Evolutionary conservation across 2,329 filamentous ascomycete genomes (phyloP), one percentile per base, ranked within the genome.

Genomic region (Chaetomiaceae sp.): DNA sequence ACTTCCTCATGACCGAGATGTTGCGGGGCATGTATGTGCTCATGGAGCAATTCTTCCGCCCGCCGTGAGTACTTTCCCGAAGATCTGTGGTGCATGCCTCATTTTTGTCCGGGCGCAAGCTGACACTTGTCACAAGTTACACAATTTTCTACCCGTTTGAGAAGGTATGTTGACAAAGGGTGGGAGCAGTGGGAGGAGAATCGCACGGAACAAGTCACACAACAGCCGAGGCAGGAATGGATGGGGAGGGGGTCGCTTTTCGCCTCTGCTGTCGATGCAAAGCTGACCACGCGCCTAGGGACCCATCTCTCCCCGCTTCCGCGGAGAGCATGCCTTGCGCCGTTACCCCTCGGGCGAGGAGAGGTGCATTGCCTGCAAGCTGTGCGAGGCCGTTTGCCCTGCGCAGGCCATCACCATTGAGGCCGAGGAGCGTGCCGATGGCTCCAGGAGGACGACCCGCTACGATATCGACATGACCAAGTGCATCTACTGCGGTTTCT

Each of bases 401-500:
- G 93, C 93, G 51, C 89, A 96, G 74, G 93, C 93, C 66, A 99
- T 99, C 71, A 99, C 93, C 47, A 99, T 99, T 64, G 93, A 99
- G 76, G 93, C 93, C 51, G 93, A 99, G 72, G 93, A 99, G 78
- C 90, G 93, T 68, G 89, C 88, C 66, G 93, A 99, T 65, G 93
- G 93, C 58, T 95, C 89, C 66, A 85, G 93, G 72, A 84, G 93
- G 68, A 99, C 93, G 45, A 96, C 92, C 54, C 85, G 92, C 68
- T 99, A 99, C 75, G 93, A 99, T 70, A 96, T 99, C 68, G 93
- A 99, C 74, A 99, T 99, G 93, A 97, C 93, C 66, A 99, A 99
- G 81, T 99, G 93, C 77, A 99, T 99, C 73, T 99, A 97, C 83
- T 97, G 93, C 71, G 93, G 93, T 45, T 95, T 95, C 76, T 97